These are phyloP conservation scores for Zygosaccharomyces rouxii DNA, from an alignment of 805 yeast species.

Conservation along the genomic window DNA sequence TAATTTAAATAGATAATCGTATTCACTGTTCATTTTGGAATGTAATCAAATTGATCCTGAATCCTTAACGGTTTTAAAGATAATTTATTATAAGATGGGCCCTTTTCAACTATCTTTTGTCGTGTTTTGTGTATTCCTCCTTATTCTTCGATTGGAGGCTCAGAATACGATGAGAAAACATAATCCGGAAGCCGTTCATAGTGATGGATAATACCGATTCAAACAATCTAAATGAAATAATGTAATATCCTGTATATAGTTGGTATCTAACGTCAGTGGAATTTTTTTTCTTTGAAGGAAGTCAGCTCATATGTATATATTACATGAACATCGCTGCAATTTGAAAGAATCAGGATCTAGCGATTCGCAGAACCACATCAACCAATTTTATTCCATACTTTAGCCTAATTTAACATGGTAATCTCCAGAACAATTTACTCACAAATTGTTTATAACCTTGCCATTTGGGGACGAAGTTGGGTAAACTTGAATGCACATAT, in stretches of 20 bases:
- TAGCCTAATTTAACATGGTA: constrained; percentile 13
- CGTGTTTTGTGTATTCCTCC: constrained; percentile 6
- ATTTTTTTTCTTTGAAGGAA: too few relatives aligned
- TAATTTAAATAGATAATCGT: constrained; percentile 95
- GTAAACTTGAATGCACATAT: constrained; percentile 37
- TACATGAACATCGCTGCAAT: too few relatives aligned
- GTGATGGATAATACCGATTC: background rate
- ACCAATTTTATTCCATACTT: too few relatives aligned
- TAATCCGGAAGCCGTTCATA: background rate
- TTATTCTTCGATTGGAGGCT: constrained; percentile 2
- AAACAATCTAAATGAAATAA: background rate
- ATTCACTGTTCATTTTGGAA: constrained; percentile 72
- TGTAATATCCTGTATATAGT: too few relatives aligned
- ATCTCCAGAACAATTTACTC: constrained; percentile 15
- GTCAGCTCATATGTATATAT: too few relatives aligned
- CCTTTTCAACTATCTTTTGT: background rate
- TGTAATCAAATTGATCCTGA: background rate
- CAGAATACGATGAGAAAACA: background rate
- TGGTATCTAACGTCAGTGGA: too few relatives aligned
- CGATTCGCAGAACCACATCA: too few relatives aligned
- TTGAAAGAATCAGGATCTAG: too few relatives aligned
- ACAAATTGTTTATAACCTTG: constrained; percentile 19
- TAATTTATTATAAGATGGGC: background rate
- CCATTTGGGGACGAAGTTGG: constrained; percentile 29
- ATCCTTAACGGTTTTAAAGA: too few relatives aligned